Evolutionary conservation across 2,329 filamentous ascomycete genomes (phyloP).

Genomic region (Onygenales sp.): DNA sequence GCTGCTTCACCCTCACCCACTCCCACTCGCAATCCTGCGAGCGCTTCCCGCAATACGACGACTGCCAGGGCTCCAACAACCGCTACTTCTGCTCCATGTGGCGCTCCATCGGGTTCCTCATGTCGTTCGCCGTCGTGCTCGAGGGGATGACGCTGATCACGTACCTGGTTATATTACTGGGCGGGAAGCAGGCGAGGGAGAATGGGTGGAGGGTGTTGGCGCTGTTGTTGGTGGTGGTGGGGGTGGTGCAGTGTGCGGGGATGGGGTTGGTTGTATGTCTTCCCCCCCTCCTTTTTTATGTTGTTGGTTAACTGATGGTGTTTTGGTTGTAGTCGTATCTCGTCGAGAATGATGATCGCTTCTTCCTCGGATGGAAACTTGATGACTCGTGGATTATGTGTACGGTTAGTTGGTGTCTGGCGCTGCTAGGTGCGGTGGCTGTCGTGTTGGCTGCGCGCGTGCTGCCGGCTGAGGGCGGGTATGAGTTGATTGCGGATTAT

Average conservation of each 20-base stretch:
- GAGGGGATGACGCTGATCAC: constrained; percentile 72
- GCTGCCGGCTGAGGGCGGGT: constrained; percentile 73
- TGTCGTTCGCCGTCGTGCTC: constrained; percentile 73
- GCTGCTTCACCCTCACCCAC: constrained; percentile 60
- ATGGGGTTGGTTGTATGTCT: constrained; percentile 73
- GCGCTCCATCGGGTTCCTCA: constrained; percentile 78
- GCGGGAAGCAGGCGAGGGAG: constrained; percentile 71
- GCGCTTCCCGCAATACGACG: constrained; percentile 56
- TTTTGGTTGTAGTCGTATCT: constrained; percentile 87
- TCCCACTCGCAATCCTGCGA: constrained; percentile 27
- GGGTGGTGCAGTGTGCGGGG: constrained; percentile 60
- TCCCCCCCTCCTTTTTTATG: background rate
- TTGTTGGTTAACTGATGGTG: too few relatives aligned
- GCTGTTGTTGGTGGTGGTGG: constrained; percentile 55
- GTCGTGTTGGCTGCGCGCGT: constrained; percentile 59
- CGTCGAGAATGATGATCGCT: constrained; percentile 73
- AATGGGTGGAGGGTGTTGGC: constrained; percentile 71
- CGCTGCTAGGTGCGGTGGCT: constrained; percentile 44
- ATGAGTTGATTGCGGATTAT: constrained; percentile 59
- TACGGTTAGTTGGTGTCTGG: constrained; percentile 50
- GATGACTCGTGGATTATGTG: constrained; percentile 70
- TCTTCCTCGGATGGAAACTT: constrained; percentile 72
- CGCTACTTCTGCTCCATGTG: constrained; percentile 85
- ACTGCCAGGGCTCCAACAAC: constrained; percentile 53
- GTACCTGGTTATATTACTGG: constrained; percentile 66